These are phyloP conservation scores for Oryza longistaminata DNA, from an alignment of 176 grass and related monocot genomes.

Conservation along the genomic window DNA sequence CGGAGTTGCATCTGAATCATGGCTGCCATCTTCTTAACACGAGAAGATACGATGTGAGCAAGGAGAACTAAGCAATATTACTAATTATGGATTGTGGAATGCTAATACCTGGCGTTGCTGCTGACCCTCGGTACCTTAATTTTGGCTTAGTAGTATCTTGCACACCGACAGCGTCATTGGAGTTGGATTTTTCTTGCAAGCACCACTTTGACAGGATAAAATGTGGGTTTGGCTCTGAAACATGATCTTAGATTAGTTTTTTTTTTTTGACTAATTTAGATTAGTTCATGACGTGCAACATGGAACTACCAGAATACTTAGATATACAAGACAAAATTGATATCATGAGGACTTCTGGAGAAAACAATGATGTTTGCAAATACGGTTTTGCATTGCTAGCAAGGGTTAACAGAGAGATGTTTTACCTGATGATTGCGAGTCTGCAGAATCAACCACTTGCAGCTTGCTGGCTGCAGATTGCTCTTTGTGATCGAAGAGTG, in stretches of 20 bases:
- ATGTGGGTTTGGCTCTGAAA: conserved; percentile 54
- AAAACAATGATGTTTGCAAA: background rate
- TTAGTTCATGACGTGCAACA: conserved; percentile 14
- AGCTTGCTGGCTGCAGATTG: conserved; percentile 79
- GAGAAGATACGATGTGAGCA: conserved; percentile 1
- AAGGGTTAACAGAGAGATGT: background rate
- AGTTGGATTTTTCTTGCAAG: conserved; percentile 43
- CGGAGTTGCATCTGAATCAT: conserved; percentile 30
- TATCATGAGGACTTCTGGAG: background rate
- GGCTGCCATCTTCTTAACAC: conserved; percentile 37
- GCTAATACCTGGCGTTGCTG: conserved; percentile 40
- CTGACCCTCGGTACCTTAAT: conserved; percentile 61
- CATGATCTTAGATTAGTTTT: conserved; percentile 16
- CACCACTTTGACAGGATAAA: conserved; percentile 76
- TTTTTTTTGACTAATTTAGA: too few relatives aligned
- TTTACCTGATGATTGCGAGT: conserved; percentile 51
- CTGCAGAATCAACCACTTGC: conserved; percentile 49
- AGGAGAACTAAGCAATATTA: conserved; percentile 19
- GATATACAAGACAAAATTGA: background rate
- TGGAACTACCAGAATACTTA: background rate
- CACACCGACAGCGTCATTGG: conserved; percentile 22
- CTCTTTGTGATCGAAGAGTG: conserved; percentile 72
- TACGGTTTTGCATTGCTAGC: background rate
- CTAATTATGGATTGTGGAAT: conserved; percentile 28
- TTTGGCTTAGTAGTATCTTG: conserved; percentile 39